Conservation (phyloP, 2,329 filamentous ascomycete species). For the Calycina herbarum region DNA sequence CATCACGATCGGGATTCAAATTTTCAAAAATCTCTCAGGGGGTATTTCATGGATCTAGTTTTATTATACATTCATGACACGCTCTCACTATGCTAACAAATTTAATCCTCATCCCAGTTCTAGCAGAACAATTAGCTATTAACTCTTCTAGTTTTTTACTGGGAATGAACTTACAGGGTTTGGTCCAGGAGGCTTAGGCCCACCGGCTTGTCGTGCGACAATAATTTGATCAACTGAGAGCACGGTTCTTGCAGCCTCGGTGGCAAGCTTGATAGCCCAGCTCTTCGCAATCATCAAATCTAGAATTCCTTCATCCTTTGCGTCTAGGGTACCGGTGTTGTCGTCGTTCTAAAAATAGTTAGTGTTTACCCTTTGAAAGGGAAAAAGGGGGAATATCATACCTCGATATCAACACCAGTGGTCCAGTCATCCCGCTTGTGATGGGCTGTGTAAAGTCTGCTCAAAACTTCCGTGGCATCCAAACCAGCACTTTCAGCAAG, state of each 20-base stretch:
- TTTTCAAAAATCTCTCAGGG: neutral
- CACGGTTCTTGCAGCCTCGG: constrained; percentile 89
- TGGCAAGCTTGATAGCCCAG: constrained; percentile 97
- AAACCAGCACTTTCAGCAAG: constrained; percentile 93
- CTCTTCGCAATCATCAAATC: constrained; percentile 90
- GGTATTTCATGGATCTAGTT: constrained; percentile 24
- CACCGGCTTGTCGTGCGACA: constrained; percentile 93
- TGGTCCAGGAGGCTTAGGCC: constrained; percentile 92
- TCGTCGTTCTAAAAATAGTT: constrained; percentile 62
- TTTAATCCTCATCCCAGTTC: constrained; percentile 43
- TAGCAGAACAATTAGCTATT: constrained; percentile 20
- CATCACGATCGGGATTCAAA: neutral
- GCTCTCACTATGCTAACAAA: constrained; percentile 29
- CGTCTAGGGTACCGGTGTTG: constrained; percentile 78
- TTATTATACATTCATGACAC: constrained; percentile 30
- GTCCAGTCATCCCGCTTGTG: constrained; percentile 85
- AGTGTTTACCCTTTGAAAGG: constrained; percentile 12
- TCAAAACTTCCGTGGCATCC: constrained; percentile 95
- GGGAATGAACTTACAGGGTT: constrained; percentile 58
- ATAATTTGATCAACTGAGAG: constrained; percentile 99
- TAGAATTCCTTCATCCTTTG: constrained; percentile 83
- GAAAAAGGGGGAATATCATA: constrained; percentile 38
- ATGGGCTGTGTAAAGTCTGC: constrained; percentile 89
- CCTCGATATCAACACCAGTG: constrained; percentile 91
- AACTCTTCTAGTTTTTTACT: neutral